Conservation (phyloP, 2,329 filamentous ascomycete species). For the Intubia oerlemansii region DNA sequence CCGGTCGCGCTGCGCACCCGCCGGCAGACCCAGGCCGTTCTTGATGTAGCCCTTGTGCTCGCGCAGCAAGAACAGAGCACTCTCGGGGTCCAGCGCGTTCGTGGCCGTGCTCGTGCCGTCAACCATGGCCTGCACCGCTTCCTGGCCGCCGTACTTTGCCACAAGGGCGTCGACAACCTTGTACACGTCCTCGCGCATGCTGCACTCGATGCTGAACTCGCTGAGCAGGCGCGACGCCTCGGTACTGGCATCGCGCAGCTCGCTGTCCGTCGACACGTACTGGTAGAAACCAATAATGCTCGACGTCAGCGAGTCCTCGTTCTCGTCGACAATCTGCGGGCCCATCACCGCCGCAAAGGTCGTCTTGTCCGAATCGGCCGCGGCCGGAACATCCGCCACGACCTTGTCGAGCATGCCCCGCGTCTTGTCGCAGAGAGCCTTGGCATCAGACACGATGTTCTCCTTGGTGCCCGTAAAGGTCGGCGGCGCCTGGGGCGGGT, state of each 20-base stretch:
- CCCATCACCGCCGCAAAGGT: conserved; percentile 33
- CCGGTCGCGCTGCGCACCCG: conserved; percentile 47
- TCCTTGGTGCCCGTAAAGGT: conserved; percentile 56
- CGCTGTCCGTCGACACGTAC: conserved; percentile 47
- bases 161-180: conserved; percentile 37
- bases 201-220: conserved; percentile 56
- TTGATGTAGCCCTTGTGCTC: conserved; percentile 57
- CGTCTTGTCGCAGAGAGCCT: conserved; percentile 40
- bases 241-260: conserved; percentile 52
- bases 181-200: conserved; percentile 69
- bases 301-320: conserved; percentile 33
- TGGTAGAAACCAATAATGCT: conserved; percentile 65
- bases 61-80: conserved; percentile 51
- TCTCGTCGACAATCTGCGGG: conserved; percentile 56
- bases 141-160: conserved; percentile 19
- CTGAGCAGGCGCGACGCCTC: conserved; percentile 57
- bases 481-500: conserved; percentile 57
- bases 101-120: conserved; percentile 1
- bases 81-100: conserved; percentile 41
- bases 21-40: conserved; percentile 52
- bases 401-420: conserved; percentile 45
- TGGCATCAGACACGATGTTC: conserved; percentile 44
- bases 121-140: conserved; percentile 25
- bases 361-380: conserved; percentile 26
- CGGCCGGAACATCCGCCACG: conserved; percentile 32